Percentiles rank a stretch among this genome's conserved stretches.
Conservation (phyloP, 1,139 yeast species). For the Spathaspora sp. region DNA sequence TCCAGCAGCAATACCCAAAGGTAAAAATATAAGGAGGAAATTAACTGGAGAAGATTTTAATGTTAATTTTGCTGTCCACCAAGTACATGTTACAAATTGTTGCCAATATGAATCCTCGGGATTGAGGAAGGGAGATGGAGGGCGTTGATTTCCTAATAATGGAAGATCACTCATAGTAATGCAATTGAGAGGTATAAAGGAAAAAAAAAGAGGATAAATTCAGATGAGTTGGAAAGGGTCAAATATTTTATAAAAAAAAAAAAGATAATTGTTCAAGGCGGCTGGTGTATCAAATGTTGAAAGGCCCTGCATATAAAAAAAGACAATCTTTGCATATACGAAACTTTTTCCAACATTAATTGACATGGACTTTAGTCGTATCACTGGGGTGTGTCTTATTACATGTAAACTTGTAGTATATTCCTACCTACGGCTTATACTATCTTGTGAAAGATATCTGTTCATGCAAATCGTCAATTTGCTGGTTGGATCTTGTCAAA, state of each 20-base stretch:
- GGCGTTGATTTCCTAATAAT: slow-evolving; percentile 10
- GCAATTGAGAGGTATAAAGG: neutral
- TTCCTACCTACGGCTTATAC: too few relatives aligned
- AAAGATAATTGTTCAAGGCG: neutral
- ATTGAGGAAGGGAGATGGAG: neutral
- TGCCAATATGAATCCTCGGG: neutral
- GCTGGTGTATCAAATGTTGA: too few relatives aligned
- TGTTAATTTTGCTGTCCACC: slow-evolving; percentile 24
- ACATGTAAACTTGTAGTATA: too few relatives aligned
- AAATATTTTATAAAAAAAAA: neutral
- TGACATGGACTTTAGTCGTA: too few relatives aligned
- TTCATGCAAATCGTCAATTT: too few relatives aligned
- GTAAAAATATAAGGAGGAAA: slow-evolving; percentile 75
- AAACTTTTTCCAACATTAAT: too few relatives aligned
- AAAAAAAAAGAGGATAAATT: neutral
- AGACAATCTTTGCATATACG: too few relatives aligned
- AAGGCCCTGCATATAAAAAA: too few relatives aligned
- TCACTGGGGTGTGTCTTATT: too few relatives aligned
- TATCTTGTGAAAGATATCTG: too few relatives aligned
- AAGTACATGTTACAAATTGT: neutral
- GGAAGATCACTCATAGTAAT: slow-evolving; percentile 14
- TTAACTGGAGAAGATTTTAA: slow-evolving; percentile 74
- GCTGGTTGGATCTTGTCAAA: too few relatives aligned
- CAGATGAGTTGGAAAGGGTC: neutral
- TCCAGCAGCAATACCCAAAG: slow-evolving; percentile 81